Percentiles rank a stretch among this genome's conserved stretches.
Conservation (phyloP, 805 yeast species). For the Starmera amethionina region DNA sequence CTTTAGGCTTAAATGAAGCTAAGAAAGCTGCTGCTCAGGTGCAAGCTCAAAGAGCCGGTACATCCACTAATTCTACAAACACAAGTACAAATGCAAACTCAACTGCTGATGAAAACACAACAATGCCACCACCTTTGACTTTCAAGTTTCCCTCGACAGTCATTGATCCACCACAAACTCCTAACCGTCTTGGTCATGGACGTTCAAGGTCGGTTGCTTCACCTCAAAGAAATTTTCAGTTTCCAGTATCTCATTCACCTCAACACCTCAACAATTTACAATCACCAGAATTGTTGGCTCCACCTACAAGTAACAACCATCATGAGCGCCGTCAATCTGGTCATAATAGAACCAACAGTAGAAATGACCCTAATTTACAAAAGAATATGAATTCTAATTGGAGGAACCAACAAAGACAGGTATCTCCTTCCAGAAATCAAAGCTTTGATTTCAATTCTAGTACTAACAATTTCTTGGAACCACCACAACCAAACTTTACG, state of each 20-base stretch:
- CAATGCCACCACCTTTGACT: slow-evolving; percentile 22
- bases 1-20: slow-evolving; percentile 86
- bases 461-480: slow-evolving; percentile 19
- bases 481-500: slow-evolving; percentile 32
- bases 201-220: slow-evolving; percentile 22
- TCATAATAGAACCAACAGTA: slow-evolving; percentile 27
- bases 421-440: slow-evolving; percentile 25
- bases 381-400: slow-evolving; percentile 46
- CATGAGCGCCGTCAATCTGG: slow-evolving; percentile 34
- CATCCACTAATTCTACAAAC: background rate
- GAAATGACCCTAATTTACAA: slow-evolving; percentile 27
- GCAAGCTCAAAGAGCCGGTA: slow-evolving; percentile 53
- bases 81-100: slow-evolving; percentile 2
- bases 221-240: slow-evolving; percentile 48
- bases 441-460: slow-evolving; percentile 12
- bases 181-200: slow-evolving; percentile 7
- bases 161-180: slow-evolving; percentile 21
- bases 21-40: slow-evolving; percentile 93
- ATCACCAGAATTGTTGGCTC: slow-evolving; percentile 12
- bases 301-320: slow-evolving; percentile 9
- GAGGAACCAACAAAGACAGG: slow-evolving; percentile 45
- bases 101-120: slow-evolving; percentile 6
- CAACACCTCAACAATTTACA: slow-evolving; percentile 18
- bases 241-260: slow-evolving; percentile 39
- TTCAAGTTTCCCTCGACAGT: slow-evolving; percentile 50